Conservation (phyloP, 805 yeast species). For the Kockiozyma suomiensis region DNA sequence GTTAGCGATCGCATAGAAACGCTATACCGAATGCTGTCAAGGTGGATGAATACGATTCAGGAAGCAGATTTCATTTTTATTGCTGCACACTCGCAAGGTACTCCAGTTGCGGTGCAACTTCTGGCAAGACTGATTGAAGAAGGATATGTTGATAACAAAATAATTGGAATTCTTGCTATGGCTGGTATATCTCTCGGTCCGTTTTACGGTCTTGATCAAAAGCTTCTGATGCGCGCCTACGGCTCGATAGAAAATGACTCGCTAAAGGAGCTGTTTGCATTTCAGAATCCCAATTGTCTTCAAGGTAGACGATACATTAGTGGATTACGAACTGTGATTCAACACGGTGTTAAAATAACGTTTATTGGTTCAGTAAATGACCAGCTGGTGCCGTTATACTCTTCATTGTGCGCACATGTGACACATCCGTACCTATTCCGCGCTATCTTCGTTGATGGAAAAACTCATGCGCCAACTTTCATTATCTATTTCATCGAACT, state of each 20-base stretch:
- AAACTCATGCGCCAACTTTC: conserved; percentile 66
- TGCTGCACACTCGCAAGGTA: conserved; percentile 95
- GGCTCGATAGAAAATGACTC: conserved; percentile 89
- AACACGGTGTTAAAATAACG: conserved; percentile 72
- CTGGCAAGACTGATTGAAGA: conserved; percentile 71
- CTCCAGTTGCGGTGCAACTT: conserved; percentile 83
- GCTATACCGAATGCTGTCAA: conserved; percentile 69
- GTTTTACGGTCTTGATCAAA: conserved; percentile 84
- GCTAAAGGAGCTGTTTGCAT: conserved; percentile 80
- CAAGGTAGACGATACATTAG: conserved; percentile 74
- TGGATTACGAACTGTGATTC: conserved; percentile 63
- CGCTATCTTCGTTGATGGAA: conserved; percentile 85
- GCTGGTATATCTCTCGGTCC: conserved; percentile 97
- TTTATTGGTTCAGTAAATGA: conserved; percentile 91
- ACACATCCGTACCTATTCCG: conserved; percentile 88
- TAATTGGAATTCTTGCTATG: conserved; percentile 82
- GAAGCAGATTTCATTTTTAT: conserved; percentile 83
- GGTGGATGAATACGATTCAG: conserved; percentile 58
- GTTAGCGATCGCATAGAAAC: conserved; percentile 82
- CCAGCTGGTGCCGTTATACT: conserved; percentile 90
- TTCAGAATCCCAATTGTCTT: conserved; percentile 72
- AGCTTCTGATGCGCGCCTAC: conserved; percentile 80
- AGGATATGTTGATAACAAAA: conserved; percentile 49
- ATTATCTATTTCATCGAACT: conserved; percentile 74
- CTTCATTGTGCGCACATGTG: conserved; percentile 78